Base-by-base conservation (phyloP, 345 rosid species). In the Salix caprea region DNA sequence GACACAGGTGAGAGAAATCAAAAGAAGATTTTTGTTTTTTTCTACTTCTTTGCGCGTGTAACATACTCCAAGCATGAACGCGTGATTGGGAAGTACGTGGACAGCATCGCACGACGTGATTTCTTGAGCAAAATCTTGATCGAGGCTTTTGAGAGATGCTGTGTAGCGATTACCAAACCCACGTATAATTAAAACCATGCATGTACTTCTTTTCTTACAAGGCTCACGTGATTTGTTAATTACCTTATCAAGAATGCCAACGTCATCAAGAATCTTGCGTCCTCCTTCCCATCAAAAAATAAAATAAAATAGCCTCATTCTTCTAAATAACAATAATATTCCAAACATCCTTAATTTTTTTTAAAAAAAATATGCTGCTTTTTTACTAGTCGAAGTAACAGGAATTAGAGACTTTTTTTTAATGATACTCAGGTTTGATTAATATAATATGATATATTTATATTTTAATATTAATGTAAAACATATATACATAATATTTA, bases 41-140 rank as follows among this genome's bases (percentile, higher is more conserved):
- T 9, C 44, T 40, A 40, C 12, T 65, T 32, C 34, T 34, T 13
- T 3, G 42, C 2, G 46, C 50, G 75, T 72, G 75, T 1, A 48
- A 26, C 48, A 12, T 6, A n/a, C 26, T 21, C 1, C 34, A 68
- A 21, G 48, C 18, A 21, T 36, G 21, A 14, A 2, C 37, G 61
- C 65, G 52, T 36, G 66, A 32, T 7, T n/a, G 12, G 52, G 60
- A 39, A 74, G 56, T 54, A 65, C 76, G 71, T 75, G 82, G 82
- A 78, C 75, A 69, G 58, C 81, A 77, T 74, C 65, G 32, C n/a
- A 30, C 30, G 30, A 13, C 81, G 76, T 74, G 81, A 74, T 44
- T 77, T 56, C 10, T 30, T 30, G 0, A 21, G 76, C 67, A 44
- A 60, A n/a, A 40, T 64, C 62, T 11, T 39, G 64, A 26, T 40